These are phyloP conservation scores for Aquilaria agallochum DNA, from an alignment of 441 rosid genomes.

Conservation along the genomic window DNA sequence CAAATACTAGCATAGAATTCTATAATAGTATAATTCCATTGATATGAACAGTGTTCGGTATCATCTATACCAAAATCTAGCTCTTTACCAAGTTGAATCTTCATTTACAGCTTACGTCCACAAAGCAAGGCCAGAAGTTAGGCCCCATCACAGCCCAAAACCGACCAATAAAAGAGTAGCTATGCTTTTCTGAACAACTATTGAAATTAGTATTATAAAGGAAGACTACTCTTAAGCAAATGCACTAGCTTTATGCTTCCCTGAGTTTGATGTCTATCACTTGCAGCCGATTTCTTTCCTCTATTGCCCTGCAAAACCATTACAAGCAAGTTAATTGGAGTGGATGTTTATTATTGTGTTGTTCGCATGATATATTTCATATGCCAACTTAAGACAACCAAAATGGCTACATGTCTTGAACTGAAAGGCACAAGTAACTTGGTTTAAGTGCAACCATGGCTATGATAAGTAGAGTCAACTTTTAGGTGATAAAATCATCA, in stretches of 20 bases:
- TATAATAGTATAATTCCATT: no score
- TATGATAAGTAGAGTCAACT: not conserved
- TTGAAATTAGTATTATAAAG: slow-evolving; percentile 20
- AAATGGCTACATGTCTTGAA: not conserved
- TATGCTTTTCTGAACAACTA: no score
- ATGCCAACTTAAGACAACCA: not conserved
- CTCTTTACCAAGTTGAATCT: no score
- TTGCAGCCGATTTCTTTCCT: slow-evolving; percentile 41
- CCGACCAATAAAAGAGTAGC: no score
- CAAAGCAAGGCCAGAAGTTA: no score
- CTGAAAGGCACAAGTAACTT: not conserved
- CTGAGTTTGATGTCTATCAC: slow-evolving; percentile 47
- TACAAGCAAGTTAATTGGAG: not conserved
- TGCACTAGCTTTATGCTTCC: slow-evolving; percentile 65
- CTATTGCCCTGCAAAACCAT: slow-evolving; percentile 47
- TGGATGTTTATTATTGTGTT: not conserved
- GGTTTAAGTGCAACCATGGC: not conserved
- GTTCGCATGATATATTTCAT: no score
- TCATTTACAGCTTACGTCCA: no score
- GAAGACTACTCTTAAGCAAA: slow-evolving; percentile 60
- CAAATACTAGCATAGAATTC: no score
- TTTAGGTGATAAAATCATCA: no score
- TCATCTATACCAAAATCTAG: no score
- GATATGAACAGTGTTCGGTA: no score
- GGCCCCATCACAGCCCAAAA: no score